Evolutionary conservation across 768 basidiomycete species (phyloP), one percentile per base, ranked within the genome.

Genomic region (Boletus pseudo-olivaceus): DNA sequence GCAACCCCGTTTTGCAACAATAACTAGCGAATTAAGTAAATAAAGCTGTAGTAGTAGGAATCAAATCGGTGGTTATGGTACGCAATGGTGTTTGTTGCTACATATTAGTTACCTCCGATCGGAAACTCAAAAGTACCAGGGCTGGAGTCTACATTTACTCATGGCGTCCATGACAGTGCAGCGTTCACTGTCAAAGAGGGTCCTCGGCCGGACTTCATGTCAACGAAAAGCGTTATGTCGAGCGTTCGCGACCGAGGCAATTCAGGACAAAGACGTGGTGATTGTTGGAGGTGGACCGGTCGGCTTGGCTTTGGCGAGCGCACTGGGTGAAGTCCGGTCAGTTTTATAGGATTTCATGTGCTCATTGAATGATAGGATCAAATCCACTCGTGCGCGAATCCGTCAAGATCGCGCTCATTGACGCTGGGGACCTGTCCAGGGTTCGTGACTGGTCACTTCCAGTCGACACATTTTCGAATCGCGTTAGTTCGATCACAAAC

Each of bases 281-380:
- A 90, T 98, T 62, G 91, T 98, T 26, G 96, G 97, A 17, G 97
- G 92, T 27, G 96, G 95, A 2, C 94, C 93, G 26, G 91, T 83
- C 5, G 97, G 97, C 4, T 78, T 99, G 38, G 89, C 94, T 12
- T 74, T 99, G 34, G 94, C 93, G 4, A 84, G 83, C 65, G 91
- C 93, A 33, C 77, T 99, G 7, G 81, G 95, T 96, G 66, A 56
- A 55, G 81, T 69, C 20, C 7, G 5, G 40, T 14, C 33, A 7
- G 15, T 38, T 17, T 34, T n/a, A n/a, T 10, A 17, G 49, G 26
- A 45, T 15, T 32, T 10, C 45, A 2, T 39, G 45, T 32, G 15
- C 34, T 50, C 46, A 49, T 56, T 6, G 12, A 37, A 33, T 9
- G 6, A 26, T 35, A 90, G 91, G 80, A 8, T 80, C 84, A 0